Evolutionary conservation across 208 protist genomes (phyloP), one percentile per base, ranked within the genome.

Genomic region (Crithidia bombi): DNA sequence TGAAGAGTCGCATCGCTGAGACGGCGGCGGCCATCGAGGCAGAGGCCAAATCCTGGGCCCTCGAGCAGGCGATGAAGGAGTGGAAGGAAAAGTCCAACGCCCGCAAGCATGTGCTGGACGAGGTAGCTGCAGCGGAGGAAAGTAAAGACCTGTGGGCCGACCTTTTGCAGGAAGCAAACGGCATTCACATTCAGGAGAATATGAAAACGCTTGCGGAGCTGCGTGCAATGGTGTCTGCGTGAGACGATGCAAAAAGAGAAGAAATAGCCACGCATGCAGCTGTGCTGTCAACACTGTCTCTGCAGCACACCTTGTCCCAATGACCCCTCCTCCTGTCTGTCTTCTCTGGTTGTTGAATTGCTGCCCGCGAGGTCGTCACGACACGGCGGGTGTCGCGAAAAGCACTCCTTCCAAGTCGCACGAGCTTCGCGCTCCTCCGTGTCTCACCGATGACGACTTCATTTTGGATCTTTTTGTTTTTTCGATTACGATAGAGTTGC

Each of bases 1-100:
- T 91, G 4, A 74, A 79, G 41, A 85, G 67, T 55, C 82, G 78
- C 52, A 83, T 88, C 39, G 55, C 65, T 0, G 83, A 91, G 56
- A 75, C 78, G 30, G 58, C 64, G 21, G 81, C 83, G 2, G 54
- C 81, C 7, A 78, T 79, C 10, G 83, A 92, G 65, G 75, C 78
- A 12, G 88, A 96, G 67, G 85, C 79, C 25, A 92, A 90, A 70
- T 86, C 86, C n/a, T 93, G 85, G 87, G 85, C 79, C 6, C 64
- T 92, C 3, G 88, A 96, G 62, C 58, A 78, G 38, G 91, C 86
- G 11, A 83, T 91, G 78, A 73, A 76, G 32, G 78, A 81, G 55
- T 94, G 81, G 78, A 89, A 88, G 32, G 72, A 79, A 33, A 92
- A 85, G 65, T 85, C 73, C 9, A 79, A 87, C 39, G 71, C 83